Conservation (phyloP, 257 asterid genomes). For the Thymus quinquecostatus region DNA sequence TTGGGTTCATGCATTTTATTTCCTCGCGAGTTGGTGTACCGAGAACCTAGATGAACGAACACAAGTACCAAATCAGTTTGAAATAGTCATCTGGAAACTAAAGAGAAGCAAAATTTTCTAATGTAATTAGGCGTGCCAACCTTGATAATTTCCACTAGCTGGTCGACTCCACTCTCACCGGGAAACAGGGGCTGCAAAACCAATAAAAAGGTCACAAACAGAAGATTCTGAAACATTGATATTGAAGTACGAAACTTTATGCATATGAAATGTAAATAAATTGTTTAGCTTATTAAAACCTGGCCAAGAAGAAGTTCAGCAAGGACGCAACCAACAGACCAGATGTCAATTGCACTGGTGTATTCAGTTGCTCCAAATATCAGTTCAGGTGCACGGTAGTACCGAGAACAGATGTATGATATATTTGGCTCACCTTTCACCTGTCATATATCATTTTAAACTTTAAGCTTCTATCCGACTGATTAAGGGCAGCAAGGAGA, state of each 20-base stretch:
- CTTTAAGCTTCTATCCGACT: slow-evolving; percentile 13
- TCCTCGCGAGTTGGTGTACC: slow-evolving; percentile 94
- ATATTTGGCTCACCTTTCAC: slow-evolving; percentile 89
- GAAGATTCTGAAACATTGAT: slow-evolving; percentile 16
- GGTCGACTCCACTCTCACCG: slow-evolving; percentile 91
- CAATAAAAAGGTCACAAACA: slow-evolving; percentile 20
- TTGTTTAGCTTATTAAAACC: slow-evolving; percentile 43
- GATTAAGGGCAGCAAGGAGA: slow-evolving; percentile 12
- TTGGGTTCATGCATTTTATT: slow-evolving; percentile 90
- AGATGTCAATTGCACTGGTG: slow-evolving; percentile 78
- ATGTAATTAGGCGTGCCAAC: slow-evolving; percentile 36
- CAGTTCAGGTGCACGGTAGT: slow-evolving; percentile 82
- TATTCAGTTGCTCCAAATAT: slow-evolving; percentile 87
- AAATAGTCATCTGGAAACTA: background rate
- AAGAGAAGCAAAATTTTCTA: background rate
- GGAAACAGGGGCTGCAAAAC: slow-evolving; percentile 72
- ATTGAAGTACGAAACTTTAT: background rate
- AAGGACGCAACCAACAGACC: slow-evolving; percentile 94
- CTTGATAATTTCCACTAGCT: slow-evolving; percentile 88
- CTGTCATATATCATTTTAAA: slow-evolving; percentile 41
- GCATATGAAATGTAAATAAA: slow-evolving; percentile 5
- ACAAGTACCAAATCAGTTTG: slow-evolving; percentile 11
- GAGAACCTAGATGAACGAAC: slow-evolving; percentile 50
- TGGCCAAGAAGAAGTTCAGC: slow-evolving; percentile 91
- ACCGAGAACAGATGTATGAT: slow-evolving; percentile 82